Conservation (phyloP, 228 moss, liverwort and hornwort genomes). For the Sphagnum magellanicum region DNA sequence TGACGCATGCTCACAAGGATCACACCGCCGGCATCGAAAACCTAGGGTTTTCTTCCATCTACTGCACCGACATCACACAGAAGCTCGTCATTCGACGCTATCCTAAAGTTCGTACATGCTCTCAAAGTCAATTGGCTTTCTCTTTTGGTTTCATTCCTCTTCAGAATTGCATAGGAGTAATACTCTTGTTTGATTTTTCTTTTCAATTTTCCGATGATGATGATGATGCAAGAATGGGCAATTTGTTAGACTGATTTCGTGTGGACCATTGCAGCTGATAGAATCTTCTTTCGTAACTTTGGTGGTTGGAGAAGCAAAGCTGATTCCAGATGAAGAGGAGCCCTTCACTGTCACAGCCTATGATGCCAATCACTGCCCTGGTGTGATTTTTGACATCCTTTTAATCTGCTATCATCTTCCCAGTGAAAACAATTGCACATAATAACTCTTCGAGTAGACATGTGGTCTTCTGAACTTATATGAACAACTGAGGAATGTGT, state of each 20-base stretch:
- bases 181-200: background rate
- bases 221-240: background rate
- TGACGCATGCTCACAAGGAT: conserved; percentile 86
- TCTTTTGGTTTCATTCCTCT: background rate
- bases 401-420: too few species aligned
- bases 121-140: background rate
- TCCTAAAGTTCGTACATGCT: conserved; percentile 33
- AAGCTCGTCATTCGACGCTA: conserved; percentile 51
- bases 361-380: conserved; percentile 82
- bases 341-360: conserved; percentile 67
- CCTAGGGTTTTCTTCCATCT: conserved; percentile 38
- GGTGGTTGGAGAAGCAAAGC: conserved; percentile 52
- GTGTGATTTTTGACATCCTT: conserved; percentile 11
- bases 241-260: background rate
- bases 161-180: too few species aligned
- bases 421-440: too few species aligned
- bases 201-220: background rate
- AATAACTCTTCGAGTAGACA: too few species aligned
- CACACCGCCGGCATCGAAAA: conserved; percentile 62
- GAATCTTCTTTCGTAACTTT: conserved; percentile 31
- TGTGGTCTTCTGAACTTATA: too few species aligned
- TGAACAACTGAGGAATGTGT: too few species aligned
- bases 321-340: conserved; percentile 37
- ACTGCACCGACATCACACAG: conserved; percentile 47
- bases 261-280: conserved; percentile 29